A percentile compares a stretch with the other conserved stretches of the same genome.
Evolutionary conservation across 805 yeast species (phyloP).

Genomic region (Candida oleophila): DNA sequence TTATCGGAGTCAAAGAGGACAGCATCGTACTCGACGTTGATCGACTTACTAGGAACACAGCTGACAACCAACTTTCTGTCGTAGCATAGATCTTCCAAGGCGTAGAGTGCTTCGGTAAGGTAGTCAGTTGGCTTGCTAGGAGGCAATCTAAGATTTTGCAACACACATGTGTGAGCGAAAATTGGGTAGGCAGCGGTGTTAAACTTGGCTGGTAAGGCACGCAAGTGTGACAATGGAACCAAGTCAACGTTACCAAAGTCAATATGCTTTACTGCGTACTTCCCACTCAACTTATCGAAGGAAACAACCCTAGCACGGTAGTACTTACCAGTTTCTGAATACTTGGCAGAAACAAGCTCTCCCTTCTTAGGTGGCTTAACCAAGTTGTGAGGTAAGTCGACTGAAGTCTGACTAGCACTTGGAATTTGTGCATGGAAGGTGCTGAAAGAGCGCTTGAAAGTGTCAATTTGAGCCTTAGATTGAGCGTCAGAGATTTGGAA

Average conservation of each 20-base stretch:
- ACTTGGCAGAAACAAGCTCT: constrained; percentile 56
- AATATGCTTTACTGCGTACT: constrained; percentile 53
- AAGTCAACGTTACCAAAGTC: constrained; percentile 60
- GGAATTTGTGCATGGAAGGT: constrained; percentile 39
- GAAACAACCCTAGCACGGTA: constrained; percentile 57
- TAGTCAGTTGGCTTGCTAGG: constrained; percentile 57
- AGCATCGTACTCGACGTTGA: constrained; percentile 44
- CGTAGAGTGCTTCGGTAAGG: constrained; percentile 51
- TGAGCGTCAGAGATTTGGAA: constrained; percentile 44
- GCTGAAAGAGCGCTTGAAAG: constrained; percentile 49
- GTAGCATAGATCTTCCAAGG: constrained; percentile 51
- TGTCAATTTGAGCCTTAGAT: constrained; percentile 33
- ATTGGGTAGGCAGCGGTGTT: constrained; percentile 38
- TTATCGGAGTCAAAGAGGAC: constrained; percentile 57
- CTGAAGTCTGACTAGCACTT: constrained; percentile 35
- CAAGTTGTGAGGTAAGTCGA: constrained; percentile 40
- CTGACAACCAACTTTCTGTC: constrained; percentile 57
- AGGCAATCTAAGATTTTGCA: constrained; percentile 57
- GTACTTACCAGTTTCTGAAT: constrained; percentile 50
- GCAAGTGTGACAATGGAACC: constrained; percentile 44
- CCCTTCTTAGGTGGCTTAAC: constrained; percentile 49
- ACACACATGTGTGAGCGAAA: constrained; percentile 54
- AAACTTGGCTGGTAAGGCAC: constrained; percentile 54
- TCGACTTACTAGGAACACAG: constrained; percentile 39
- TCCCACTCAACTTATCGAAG: constrained; percentile 42